Conservation (phyloP, 257 asterid genomes). For the Gynochthodes officinalis region DNA sequence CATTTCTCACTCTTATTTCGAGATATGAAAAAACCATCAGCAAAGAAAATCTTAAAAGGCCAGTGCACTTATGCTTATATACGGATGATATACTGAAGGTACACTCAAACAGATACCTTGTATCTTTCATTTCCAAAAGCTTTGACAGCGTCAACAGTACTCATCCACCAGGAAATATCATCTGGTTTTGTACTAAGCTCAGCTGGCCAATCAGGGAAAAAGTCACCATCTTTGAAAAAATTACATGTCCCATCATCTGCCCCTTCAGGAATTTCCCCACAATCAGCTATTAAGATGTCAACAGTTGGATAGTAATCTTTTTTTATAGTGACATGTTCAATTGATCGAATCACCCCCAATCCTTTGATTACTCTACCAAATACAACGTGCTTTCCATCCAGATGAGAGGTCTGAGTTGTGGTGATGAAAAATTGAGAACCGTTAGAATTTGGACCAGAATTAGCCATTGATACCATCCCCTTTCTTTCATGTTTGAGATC, state of each 20-base stretch:
- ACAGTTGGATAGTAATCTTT: constrained; percentile 38
- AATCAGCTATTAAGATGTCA: constrained; percentile 51
- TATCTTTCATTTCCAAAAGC: constrained; percentile 35
- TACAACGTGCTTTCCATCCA: constrained; percentile 75
- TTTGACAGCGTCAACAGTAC: constrained; percentile 31
- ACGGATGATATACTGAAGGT: not conserved
- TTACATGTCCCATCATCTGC: constrained; percentile 34
- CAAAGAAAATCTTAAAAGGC: not conserved
- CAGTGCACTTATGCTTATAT: not conserved
- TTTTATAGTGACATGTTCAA: constrained; percentile 46
- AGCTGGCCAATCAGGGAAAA: constrained; percentile 38
- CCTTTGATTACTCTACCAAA: constrained; percentile 75
- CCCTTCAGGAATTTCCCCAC: constrained; percentile 69
- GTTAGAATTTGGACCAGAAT: constrained; percentile 35
- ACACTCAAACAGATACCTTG: constrained; percentile 23
- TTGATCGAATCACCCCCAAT: constrained; percentile 58
- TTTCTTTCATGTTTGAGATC: constrained; percentile 42
- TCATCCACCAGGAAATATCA: constrained; percentile 39
- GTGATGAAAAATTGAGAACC: constrained; percentile 38
- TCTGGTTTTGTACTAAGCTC: constrained; percentile 35
- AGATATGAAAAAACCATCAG: not conserved
- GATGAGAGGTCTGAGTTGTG: constrained; percentile 28
- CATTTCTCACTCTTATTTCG: not conserved
- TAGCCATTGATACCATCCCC: constrained; percentile 43
- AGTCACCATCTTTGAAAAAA: constrained; percentile 43